A percentile compares a stretch with the other conserved stretches of the same genome.
These are phyloP conservation scores for Aspergillus bombycis DNA, from an alignment of 2,329 filamentous ascomycete genomes.

Conservation along the genomic window DNA sequence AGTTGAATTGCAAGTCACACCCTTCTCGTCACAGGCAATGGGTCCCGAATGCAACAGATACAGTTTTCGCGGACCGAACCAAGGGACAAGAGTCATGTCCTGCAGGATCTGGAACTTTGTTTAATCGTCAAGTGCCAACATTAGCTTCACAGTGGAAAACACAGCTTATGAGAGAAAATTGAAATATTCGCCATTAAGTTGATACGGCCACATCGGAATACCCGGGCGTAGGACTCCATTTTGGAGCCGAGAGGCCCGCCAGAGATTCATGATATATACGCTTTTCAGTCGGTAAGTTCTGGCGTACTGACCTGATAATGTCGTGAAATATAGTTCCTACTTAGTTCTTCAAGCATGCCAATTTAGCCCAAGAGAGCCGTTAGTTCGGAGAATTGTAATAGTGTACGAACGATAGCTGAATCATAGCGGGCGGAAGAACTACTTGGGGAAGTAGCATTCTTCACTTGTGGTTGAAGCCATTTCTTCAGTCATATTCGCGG, in stretches of 20 bases:
- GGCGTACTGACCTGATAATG: too few relatives aligned
- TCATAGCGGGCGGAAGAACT: neutral
- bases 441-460: neutral
- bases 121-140: neutral
- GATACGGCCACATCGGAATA: neutral
- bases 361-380: too few relatives aligned
- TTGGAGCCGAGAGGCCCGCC: too few relatives aligned
- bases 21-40: neutral
- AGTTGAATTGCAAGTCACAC: neutral
- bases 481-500: neutral
- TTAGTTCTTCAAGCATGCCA: too few relatives aligned
- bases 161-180: too few relatives aligned
- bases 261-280: too few relatives aligned
- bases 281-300: too few relatives aligned
- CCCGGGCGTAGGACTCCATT: neutral
- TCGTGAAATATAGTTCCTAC: too few relatives aligned
- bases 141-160: neutral
- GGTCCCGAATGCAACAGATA: neutral
- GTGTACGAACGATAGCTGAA: neutral
- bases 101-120: neutral
- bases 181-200: neutral
- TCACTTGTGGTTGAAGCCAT: neutral
- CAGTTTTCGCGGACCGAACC: neutral
- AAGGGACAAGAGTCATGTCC: neutral
- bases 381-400: too few relatives aligned